Conservation (phyloP, 352 stramenopile species). For the Globisporangium spiculum region DNA sequence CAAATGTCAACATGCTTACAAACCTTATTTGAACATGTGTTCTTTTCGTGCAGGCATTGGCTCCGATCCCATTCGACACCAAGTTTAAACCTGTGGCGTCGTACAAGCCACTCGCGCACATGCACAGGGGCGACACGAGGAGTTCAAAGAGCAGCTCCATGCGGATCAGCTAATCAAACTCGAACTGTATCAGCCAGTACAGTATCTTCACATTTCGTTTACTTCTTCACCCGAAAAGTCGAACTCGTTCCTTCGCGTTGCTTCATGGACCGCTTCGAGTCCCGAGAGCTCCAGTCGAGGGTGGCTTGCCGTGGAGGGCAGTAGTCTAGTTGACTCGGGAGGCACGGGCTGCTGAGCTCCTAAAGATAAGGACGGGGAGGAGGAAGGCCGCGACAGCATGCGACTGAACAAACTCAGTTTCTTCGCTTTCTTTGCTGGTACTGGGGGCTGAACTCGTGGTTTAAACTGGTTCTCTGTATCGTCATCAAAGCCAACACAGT, state of each 20-base stretch:
- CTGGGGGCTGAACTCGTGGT: background rate
- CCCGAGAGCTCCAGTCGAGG: conserved; percentile 32
- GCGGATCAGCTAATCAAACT: background rate
- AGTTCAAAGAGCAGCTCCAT: background rate
- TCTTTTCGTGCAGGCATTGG: conserved; percentile 18
- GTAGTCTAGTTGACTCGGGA: background rate
- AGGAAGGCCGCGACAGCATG: conserved; percentile 4
- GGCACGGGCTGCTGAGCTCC: background rate
- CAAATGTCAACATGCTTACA: background rate
- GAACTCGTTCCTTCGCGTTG: conserved; percentile 35
- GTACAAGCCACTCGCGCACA: conserved; percentile 23
- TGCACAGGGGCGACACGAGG: background rate
- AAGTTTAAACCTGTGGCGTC: conserved; percentile 31
- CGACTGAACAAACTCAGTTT: conserved; percentile 15
- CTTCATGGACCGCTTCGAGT: conserved; percentile 39
- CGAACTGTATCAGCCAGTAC: background rate
- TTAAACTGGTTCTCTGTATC: conserved; percentile 16
- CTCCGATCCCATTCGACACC: conserved; percentile 32
- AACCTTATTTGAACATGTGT: background rate
- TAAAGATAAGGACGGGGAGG: background rate
- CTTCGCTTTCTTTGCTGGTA: background rate
- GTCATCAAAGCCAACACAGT: background rate
- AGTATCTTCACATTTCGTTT: conserved; percentile 11
- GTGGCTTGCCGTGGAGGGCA: conserved; percentile 14
- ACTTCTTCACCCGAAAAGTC: conserved; percentile 37